Evolutionary conservation across 1,284 basidiomycete genomes (phyloP), one percentile per base, ranked within the genome.

Genomic region (Microbotryum silenes-acaulis): DNA sequence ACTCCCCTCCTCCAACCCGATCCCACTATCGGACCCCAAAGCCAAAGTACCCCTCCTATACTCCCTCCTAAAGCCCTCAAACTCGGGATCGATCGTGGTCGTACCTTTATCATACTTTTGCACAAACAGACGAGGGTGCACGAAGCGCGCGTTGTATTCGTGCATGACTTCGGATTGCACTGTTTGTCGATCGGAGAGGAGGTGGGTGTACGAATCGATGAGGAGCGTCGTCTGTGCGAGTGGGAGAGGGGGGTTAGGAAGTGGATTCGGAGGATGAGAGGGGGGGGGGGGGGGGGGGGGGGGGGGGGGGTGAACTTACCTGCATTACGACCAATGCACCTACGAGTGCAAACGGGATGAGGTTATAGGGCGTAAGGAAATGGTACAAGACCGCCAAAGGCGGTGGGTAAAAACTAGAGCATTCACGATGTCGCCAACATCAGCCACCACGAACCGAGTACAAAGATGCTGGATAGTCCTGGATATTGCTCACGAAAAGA

Each of bases 91-190:
- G n/a, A 42, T 47, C n/a, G 59, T 60, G 3, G 27, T 21, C 6
- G 67, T 68, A 48, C 51, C 54, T 14, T 56, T 55, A 31, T 68
- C 67, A 6, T 61, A 51, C 31, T 68, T 68, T 9, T 55, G 51
- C 1, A 53, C 60, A 21, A 88, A 86, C 60, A 89, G 75, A 62
- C 83, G 82, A 16, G 88, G 89, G 71, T 87, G 83, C 21, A 64
- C 72, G 29, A 76, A 89, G 75, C 83, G 84, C 72, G 84, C 79
- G 70, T 92, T 87, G 72, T 92, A 92, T 75, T 92, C 89, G 72
- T 85, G 82, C 81, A 92, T 81, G 14, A 91, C 87, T 72, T 91
- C 89, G 5, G 83, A 81, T 42, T 86, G 81, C 59, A 92, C 81
- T 56, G 88, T 83, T 53, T 81, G 82, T 66, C 81, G 84, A 76